Percentiles rank a stretch among this genome's conserved stretches.
Conservation (phyloP, 2,329 filamentous ascomycete genomes). For the Clarireedia monteithiana region DNA sequence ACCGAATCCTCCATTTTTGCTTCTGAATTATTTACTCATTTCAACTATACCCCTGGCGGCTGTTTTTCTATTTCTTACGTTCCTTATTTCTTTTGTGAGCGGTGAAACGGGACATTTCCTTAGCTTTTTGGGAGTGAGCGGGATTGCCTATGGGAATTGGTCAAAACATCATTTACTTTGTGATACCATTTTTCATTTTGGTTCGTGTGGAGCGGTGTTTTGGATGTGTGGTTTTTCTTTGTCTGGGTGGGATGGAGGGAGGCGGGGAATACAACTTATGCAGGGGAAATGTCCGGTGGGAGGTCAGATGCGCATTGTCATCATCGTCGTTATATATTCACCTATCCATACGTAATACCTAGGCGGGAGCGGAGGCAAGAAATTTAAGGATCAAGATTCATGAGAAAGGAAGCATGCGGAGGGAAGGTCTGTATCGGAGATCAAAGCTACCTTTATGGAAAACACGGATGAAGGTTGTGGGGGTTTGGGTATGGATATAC, state of each 20-base stretch:
- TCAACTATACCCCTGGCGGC: constrained; percentile 7
- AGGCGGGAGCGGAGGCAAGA: background rate
- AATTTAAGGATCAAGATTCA: background rate
- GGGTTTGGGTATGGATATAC: constrained; percentile 2
- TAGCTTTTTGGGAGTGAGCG: constrained; percentile 1
- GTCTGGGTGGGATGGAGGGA: background rate
- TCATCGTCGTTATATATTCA: too few relatives aligned
- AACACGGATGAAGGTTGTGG: background rate
- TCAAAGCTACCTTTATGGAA: background rate
- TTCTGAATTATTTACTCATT: constrained; percentile 1
- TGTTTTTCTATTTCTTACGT: constrained; percentile 8
- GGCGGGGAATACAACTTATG: background rate
- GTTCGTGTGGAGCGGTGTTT: background rate
- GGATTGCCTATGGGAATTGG: constrained; percentile 1
- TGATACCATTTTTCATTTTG: constrained; percentile 6
- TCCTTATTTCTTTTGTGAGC: constrained; percentile 8
- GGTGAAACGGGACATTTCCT: background rate
- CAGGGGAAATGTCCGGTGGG: background rate
- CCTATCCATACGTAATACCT: constrained; percentile 1
- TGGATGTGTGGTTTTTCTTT: constrained; percentile 1
- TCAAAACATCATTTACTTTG: constrained; percentile 4
- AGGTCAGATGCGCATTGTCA: background rate
- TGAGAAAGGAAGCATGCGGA: background rate
- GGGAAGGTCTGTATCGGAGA: background rate
- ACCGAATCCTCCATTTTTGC: constrained; percentile 6